Percentiles rank a stretch among this genome's conserved stretches.
phyloP scores from a whole-genome alignment of 495 filamentous ascomycete genomes.

The Aspergillus ostianus region DNA sequence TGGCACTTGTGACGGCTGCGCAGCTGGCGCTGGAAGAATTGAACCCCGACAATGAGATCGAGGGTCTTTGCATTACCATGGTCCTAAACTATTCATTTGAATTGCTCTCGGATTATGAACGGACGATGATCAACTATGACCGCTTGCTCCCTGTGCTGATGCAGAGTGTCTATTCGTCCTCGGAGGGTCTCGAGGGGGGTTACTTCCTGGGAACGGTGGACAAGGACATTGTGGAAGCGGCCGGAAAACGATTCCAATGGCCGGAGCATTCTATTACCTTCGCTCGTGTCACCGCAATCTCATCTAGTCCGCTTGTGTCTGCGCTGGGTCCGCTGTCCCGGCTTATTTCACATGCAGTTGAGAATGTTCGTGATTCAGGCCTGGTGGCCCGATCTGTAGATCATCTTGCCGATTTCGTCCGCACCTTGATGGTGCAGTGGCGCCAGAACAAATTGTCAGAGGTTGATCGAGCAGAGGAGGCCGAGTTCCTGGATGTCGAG shows the following conservation, averaged over 20 bases:
- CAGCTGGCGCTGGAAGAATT: slow-evolving; percentile 70
- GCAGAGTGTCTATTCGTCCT: slow-evolving; percentile 63
- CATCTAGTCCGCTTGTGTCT: slow-evolving; percentile 66
- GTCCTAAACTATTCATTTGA: slow-evolving; percentile 79
- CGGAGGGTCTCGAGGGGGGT: slow-evolving; percentile 77
- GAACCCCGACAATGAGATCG: slow-evolving; percentile 51
- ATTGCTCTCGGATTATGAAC: slow-evolving; percentile 58
- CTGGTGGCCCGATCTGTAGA: slow-evolving; percentile 68
- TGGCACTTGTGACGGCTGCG: slow-evolving; percentile 71
- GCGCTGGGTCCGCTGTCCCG: slow-evolving; percentile 77
- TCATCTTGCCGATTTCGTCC: slow-evolving; percentile 67
- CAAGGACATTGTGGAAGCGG: slow-evolving; percentile 63
- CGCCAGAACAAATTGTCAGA: slow-evolving; percentile 78
- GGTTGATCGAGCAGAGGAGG: slow-evolving; percentile 76
- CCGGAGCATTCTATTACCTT: slow-evolving; percentile 58
- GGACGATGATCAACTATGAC: slow-evolving; percentile 69
- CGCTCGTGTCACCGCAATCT: slow-evolving; percentile 52
- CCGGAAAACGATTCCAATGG: slow-evolving; percentile 72
- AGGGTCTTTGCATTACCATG: slow-evolving; percentile 61
- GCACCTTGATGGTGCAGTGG: slow-evolving; percentile 77
- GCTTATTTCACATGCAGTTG: slow-evolving; percentile 70
- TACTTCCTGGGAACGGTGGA: slow-evolving; percentile 80
- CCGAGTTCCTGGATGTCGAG: slow-evolving; percentile 64
- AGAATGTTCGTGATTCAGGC: slow-evolving; percentile 58
- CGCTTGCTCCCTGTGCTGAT: slow-evolving; percentile 67